Evolutionary conservation across 2,329 filamentous ascomycete genomes (phyloP).

Genomic region (Aspergillus udagawae): DNA sequence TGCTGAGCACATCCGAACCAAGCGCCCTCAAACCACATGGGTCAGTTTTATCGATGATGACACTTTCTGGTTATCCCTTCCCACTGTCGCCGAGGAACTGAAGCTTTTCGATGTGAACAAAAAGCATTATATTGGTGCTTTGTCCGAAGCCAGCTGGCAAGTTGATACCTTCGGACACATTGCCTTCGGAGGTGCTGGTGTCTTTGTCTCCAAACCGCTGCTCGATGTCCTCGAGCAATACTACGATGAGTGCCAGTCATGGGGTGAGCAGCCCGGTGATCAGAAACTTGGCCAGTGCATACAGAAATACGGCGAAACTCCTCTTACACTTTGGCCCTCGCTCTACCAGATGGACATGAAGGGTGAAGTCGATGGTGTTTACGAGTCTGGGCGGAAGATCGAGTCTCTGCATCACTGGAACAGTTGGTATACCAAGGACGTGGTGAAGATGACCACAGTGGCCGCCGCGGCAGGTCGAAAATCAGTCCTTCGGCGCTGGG

Average conservation of each 20-base stretch:
- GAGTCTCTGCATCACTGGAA: slow-evolving; percentile 44
- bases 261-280: slow-evolving; percentile 42
- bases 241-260: slow-evolving; percentile 42
- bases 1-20: slow-evolving; percentile 33
- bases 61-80: slow-evolving; percentile 41
- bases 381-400: slow-evolving; percentile 42
- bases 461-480: slow-evolving; percentile 37
- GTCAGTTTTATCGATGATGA: slow-evolving; percentile 43
- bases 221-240: slow-evolving; percentile 34
- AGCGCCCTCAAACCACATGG: slow-evolving; percentile 40
- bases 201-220: slow-evolving; percentile 40
- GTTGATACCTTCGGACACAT: slow-evolving; percentile 43
- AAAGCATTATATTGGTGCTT: slow-evolving; percentile 42
- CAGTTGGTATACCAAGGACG: slow-evolving; percentile 43
- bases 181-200: slow-evolving; percentile 43
- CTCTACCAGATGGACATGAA: slow-evolving; percentile 45
- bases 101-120: slow-evolving; percentile 37
- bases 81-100: slow-evolving; percentile 35
- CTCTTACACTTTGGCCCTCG: slow-evolving; percentile 39
- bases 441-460: slow-evolving; percentile 43
- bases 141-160: slow-evolving; percentile 43
- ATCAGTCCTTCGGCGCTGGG: slow-evolving; percentile 42
- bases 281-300: slow-evolving; percentile 44
- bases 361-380: slow-evolving; percentile 40
- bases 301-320: slow-evolving; percentile 36